Evolutionary conservation across 495 filamentous ascomycete species (phyloP), one percentile per base, ranked within the genome.

Genomic region (Haplographium delicatum): DNA sequence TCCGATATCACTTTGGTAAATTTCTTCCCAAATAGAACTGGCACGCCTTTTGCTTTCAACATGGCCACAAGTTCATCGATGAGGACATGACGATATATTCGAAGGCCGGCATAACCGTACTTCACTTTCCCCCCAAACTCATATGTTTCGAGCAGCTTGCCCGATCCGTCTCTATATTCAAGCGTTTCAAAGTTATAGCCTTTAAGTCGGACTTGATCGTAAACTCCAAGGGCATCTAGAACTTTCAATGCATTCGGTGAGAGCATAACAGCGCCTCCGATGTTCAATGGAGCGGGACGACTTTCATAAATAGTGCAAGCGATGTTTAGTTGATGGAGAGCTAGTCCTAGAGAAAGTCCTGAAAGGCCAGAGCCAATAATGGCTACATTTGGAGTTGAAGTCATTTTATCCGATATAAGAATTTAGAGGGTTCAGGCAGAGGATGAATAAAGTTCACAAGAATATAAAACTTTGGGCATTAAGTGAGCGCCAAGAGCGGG

Each of bases 231-330:
- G 1, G 44, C 24, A 27, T 76, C 65, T 2, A 78, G 65, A n/a
- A 76, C 54, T 16, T 65, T 69, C 0, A 78, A 62, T 0, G 73
- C 73, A 39, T 79, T 76, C 15, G 73, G 71, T 0, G 72, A 74
- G 23, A 77, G 69, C 67, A 72, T 73, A 24, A 79, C 63, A 0
- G 72, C 74, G 7, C 75, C 74, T 10, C 67, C 72, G 44, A 68
- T 63, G 42, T 67, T 61, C 16, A 64, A 55, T 6, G 61, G 59
- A 0, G 63, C 63, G 4, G 58, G 26, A 9, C 42, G 53, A 13
- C 61, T 54, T 42, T 78, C 74, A 56, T 73, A 79, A 44, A 79
- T 55, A 13, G 62, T 72, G 50, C 60, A 65, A 28, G 62, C 50
- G 27, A 74, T 75, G 9, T 50, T 48, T 37, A 46, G 50, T 16